Conservation (phyloP, 2,329 filamentous ascomycete genomes). For the Domatiomyces globalis region DNA sequence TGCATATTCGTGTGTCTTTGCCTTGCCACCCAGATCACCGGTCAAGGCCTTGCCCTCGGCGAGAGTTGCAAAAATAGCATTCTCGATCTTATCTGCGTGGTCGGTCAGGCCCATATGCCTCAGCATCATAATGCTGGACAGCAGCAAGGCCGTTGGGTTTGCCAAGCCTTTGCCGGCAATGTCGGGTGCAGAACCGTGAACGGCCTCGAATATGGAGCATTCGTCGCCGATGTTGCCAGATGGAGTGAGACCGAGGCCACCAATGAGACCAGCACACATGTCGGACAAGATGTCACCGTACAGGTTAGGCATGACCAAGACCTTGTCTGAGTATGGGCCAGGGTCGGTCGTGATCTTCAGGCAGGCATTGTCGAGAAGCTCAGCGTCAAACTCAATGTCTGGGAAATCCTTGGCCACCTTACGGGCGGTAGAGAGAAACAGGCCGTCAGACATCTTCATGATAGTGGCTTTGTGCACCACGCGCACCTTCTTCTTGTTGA, state of each 20-base stretch:
- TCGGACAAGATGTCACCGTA: slow-evolving; percentile 99
- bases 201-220: slow-evolving; percentile 99
- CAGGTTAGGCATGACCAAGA: slow-evolving; percentile 93
- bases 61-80: slow-evolving; percentile 86
- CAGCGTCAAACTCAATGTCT: slow-evolving; percentile 86
- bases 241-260: slow-evolving; percentile 90
- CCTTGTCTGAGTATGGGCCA: slow-evolving; percentile 66
- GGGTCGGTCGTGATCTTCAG: slow-evolving; percentile 98
- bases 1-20: slow-evolving; percentile 91
- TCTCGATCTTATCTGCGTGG: slow-evolving; percentile 78
- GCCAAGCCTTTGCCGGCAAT: slow-evolving; percentile 92
- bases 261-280: slow-evolving; percentile 98
- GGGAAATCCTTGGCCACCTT: slow-evolving; percentile 92
- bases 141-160: slow-evolving; percentile 91
- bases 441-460: slow-evolving; percentile 94
- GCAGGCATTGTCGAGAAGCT: slow-evolving; percentile 98
- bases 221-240: slow-evolving; percentile 99
- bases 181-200: slow-evolving; percentile 93
- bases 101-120: slow-evolving; percentile 88
- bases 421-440: slow-evolving; percentile 79
- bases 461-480: slow-evolving; percentile 95
- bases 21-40: slow-evolving; percentile 87
- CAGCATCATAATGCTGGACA: slow-evolving; percentile 99
- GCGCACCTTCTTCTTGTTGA: slow-evolving; percentile 87
- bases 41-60: slow-evolving; percentile 93